A percentile compares a stretch with the other conserved stretches of the same genome.
These are phyloP conservation scores for Aspergillus uvarum DNA, from an alignment of 2,329 filamentous ascomycete genomes.

Conservation along the genomic window DNA sequence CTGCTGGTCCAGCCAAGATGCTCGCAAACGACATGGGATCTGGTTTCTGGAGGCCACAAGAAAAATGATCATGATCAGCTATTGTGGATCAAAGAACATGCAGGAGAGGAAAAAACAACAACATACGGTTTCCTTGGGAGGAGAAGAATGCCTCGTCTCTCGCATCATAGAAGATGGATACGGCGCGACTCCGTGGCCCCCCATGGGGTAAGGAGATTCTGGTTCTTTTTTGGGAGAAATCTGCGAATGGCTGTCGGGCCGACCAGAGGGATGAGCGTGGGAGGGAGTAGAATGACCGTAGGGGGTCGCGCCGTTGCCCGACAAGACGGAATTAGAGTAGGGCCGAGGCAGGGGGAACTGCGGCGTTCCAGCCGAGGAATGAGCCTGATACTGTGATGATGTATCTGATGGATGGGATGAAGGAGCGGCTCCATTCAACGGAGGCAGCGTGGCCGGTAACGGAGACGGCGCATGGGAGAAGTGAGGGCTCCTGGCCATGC, in stretches of 20 bases:
- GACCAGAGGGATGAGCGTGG: constrained; percentile 44
- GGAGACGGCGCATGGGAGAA: constrained; percentile 43
- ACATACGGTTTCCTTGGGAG: constrained; percentile 44
- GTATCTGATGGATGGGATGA: constrained; percentile 32
- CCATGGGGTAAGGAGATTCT: constrained; percentile 35
- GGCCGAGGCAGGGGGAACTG: constrained; percentile 37
- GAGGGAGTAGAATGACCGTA: constrained; percentile 39
- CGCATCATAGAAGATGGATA: constrained; percentile 36
- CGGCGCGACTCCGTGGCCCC: constrained; percentile 29
- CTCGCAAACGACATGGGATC: constrained; percentile 96
- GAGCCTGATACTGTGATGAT: constrained; percentile 37
- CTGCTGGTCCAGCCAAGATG: constrained; percentile 79
- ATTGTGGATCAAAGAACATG: not conserved
- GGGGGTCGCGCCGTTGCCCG: constrained; percentile 38
- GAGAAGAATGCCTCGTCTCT: constrained; percentile 34
- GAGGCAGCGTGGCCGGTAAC: constrained; percentile 39
- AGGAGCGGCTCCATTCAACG: constrained; percentile 39
- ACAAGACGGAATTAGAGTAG: constrained; percentile 35
- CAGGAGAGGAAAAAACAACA: not conserved
- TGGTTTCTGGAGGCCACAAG: constrained; percentile 56
- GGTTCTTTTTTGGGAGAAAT: constrained; percentile 43
- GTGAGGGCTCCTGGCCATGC: constrained; percentile 42
- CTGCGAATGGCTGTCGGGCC: constrained; percentile 39
- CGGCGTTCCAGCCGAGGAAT: constrained; percentile 31
- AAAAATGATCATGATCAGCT: not conserved